Evolutionary conservation across 495 filamentous ascomycete genomes (phyloP).

Genomic region (Xanthoparmelia taractica): DNA sequence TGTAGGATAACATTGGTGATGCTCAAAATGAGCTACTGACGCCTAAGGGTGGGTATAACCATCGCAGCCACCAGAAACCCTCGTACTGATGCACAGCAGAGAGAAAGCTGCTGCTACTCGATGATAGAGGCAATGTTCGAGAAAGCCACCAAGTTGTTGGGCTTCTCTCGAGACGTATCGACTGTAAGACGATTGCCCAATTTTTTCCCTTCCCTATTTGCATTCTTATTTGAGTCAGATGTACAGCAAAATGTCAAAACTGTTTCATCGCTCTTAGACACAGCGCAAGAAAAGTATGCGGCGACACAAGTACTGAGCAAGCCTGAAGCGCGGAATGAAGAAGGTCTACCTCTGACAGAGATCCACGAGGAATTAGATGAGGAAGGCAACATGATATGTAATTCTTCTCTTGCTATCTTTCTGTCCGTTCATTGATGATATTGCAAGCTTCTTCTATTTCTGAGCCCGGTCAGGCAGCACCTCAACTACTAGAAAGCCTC

Average conservation of each 20-base stretch:
- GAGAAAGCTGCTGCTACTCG: slow-evolving; percentile 57
- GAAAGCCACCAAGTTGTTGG: slow-evolving; percentile 50
- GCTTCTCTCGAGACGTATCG: slow-evolving; percentile 66
- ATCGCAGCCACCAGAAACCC: not conserved
- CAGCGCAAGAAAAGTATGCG: slow-evolving; percentile 59
- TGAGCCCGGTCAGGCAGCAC: slow-evolving; percentile 51
- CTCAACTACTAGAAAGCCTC: slow-evolving; percentile 58
- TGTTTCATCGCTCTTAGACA: slow-evolving; percentile 37
- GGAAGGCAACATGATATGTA: slow-evolving; percentile 69
- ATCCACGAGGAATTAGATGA: slow-evolving; percentile 91
- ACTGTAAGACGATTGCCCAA: slow-evolving; percentile 43
- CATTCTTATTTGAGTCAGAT: slow-evolving; percentile 34
- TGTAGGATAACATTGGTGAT: slow-evolving; percentile 28
- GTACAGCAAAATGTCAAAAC: slow-evolving; percentile 70
- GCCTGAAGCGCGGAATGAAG: slow-evolving; percentile 46
- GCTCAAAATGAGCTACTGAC: slow-evolving; percentile 49
- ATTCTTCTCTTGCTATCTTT: not conserved
- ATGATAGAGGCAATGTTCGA: slow-evolving; percentile 42
- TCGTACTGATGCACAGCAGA: slow-evolving; percentile 34
- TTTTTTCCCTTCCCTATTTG: not conserved
- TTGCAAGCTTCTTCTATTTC: slow-evolving; percentile 43
- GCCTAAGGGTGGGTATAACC: slow-evolving; percentile 38
- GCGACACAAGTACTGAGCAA: slow-evolving; percentile 36
- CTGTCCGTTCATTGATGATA: not conserved
- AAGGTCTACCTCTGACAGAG: slow-evolving; percentile 68